Conservation (phyloP, 495 filamentous ascomycete genomes). For the Penicillium longicatenatum region DNA sequence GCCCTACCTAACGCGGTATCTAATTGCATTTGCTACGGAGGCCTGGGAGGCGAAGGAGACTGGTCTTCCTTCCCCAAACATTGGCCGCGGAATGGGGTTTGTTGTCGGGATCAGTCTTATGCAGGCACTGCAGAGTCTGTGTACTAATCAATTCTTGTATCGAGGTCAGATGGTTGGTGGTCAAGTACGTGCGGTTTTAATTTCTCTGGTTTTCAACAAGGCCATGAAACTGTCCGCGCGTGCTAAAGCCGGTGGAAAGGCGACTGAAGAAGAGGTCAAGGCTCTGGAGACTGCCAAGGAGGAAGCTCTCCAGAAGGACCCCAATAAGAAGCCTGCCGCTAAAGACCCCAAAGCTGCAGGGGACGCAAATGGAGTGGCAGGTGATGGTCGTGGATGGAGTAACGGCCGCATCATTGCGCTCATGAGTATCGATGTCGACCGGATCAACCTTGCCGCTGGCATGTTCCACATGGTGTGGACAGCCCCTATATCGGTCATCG, state of each 20-base stretch:
- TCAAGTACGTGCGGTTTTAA: conserved; percentile 71
- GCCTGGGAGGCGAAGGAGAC: conserved; percentile 63
- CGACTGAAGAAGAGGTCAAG: conserved; percentile 42
- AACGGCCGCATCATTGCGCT: conserved; percentile 89
- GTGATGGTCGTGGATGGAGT: conserved; percentile 79
- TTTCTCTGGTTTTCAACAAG: conserved; percentile 78
- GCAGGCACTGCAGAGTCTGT: conserved; percentile 72
- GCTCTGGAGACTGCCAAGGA: conserved; percentile 44
- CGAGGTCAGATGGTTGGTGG: conserved; percentile 79
- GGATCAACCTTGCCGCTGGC: conserved; percentile 80
- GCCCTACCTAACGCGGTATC: conserved; percentile 70
- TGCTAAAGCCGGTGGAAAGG: conserved; percentile 68
- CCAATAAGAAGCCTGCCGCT: conserved; percentile 16
- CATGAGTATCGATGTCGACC: conserved; percentile 92
- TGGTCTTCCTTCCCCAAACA: conserved; percentile 54
- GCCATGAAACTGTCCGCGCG: conserved; percentile 78
- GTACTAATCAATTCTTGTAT: conserved; percentile 81
- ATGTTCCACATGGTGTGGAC: conserved; percentile 93
- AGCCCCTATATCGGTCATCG: conserved; percentile 71
- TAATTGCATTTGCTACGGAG: conserved; percentile 77
- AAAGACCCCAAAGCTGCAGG: conserved; percentile 20
- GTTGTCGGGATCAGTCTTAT: conserved; percentile 75
- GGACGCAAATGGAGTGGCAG: conserved; percentile 47
- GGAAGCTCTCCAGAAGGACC: conserved; percentile 37
- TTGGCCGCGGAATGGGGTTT: conserved; percentile 70